Evolutionary conservation across 2,329 filamentous ascomycete genomes (phyloP).

Genomic region (Fusarium abutilonis): DNA sequence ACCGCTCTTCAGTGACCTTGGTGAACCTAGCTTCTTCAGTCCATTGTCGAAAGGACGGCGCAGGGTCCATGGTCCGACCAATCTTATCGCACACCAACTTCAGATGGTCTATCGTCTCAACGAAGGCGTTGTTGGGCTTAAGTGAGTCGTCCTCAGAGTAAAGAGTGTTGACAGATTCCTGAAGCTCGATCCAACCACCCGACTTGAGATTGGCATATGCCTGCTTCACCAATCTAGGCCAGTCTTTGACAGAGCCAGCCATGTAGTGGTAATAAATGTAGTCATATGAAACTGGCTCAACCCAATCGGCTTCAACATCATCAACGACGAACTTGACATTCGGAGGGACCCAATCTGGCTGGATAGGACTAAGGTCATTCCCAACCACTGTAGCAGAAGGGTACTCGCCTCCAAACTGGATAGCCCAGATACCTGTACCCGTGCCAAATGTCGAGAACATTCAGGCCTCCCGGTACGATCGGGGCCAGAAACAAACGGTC

Average conservation of each 20-base stretch:
- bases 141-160: slow-evolving; percentile 54
- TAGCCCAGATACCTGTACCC: slow-evolving; percentile 60
- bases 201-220: slow-evolving; percentile 53
- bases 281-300: slow-evolving; percentile 42
- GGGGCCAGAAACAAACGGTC: slow-evolving; percentile 52
- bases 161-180: slow-evolving; percentile 53
- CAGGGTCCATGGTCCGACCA: slow-evolving; percentile 47
- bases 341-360: slow-evolving; percentile 61
- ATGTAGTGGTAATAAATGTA: slow-evolving; percentile 52
- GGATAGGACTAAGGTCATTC: slow-evolving; percentile 56
- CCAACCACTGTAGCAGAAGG: slow-evolving; percentile 52
- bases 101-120: slow-evolving; percentile 43
- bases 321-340: slow-evolving; percentile 69
- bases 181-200: slow-evolving; percentile 60
- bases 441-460: slow-evolving; percentile 57
- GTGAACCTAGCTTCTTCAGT: slow-evolving; percentile 51
- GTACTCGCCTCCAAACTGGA: slow-evolving; percentile 53
- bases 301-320: slow-evolving; percentile 67
- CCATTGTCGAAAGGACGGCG: slow-evolving; percentile 45
- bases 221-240: slow-evolving; percentile 42
- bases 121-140: slow-evolving; percentile 49
- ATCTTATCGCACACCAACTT: slow-evolving; percentile 43
- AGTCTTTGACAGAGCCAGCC: slow-evolving; percentile 49
- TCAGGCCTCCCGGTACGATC: slow-evolving; percentile 51
- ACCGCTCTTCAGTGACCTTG: slow-evolving; percentile 46